These are phyloP conservation scores for Tulasnella sp. DNA, from an alignment of 768 basidiomycete species.

Conservation along the genomic window DNA sequence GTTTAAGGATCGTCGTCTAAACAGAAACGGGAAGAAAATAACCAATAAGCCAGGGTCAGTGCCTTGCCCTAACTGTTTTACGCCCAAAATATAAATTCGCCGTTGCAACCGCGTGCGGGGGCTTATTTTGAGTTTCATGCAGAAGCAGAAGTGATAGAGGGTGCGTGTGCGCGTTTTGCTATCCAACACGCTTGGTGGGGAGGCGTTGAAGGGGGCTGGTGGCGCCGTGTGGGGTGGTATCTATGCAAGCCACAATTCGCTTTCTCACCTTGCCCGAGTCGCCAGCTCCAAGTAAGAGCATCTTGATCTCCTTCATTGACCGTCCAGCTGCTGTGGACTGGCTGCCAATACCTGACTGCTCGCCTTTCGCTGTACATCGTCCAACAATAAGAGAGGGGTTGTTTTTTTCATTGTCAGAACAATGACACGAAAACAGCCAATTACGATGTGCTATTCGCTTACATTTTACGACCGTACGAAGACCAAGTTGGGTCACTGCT, in stretches of 20 bases:
- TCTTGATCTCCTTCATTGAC: constrained; percentile 60
- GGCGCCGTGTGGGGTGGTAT: not conserved
- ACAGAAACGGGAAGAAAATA: too few relatives aligned
- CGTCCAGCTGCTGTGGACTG: too few relatives aligned
- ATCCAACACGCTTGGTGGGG: not conserved
- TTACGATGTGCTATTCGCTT: not conserved
- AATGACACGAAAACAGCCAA: too few relatives aligned
- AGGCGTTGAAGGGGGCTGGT: too few relatives aligned
- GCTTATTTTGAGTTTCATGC: too few relatives aligned
- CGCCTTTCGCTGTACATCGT: too few relatives aligned
- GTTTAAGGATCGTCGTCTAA: constrained; percentile 85
- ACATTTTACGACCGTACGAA: not conserved
- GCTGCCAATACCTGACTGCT: too few relatives aligned
- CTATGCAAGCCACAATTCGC: not conserved
- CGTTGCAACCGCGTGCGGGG: too few relatives aligned
- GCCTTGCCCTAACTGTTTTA: too few relatives aligned
- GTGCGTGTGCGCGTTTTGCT: not conserved
- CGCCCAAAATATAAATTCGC: too few relatives aligned
- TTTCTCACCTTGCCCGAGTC: constrained; percentile 78
- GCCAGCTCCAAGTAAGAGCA: constrained; percentile 90
- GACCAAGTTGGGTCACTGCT: not conserved
- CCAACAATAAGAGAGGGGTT: not conserved
- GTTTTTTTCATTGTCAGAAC: not conserved
- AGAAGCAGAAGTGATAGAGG: not conserved
- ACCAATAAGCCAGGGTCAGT: too few relatives aligned